Conservation (phyloP, 805 yeast genomes). For the Nakazawaea pomicola region DNA sequence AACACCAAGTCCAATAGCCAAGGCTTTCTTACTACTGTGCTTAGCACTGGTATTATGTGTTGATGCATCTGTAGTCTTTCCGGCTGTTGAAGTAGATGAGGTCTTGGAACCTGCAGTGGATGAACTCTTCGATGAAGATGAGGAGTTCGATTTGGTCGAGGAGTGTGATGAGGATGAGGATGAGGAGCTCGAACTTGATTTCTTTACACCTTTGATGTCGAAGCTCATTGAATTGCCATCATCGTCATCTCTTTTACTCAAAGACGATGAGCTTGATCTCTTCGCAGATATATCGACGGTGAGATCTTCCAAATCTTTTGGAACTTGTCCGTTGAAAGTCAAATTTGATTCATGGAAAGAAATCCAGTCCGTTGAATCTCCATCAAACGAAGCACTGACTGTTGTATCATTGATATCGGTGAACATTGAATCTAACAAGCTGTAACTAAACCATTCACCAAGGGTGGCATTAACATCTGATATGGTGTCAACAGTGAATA, state of each 20-base stretch:
- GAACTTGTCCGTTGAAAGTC: constrained; percentile 68
- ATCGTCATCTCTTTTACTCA: constrained; percentile 13
- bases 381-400: constrained; percentile 37
- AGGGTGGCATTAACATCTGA: constrained; percentile 65
- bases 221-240: constrained; percentile 37
- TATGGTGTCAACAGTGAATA: constrained; percentile 50
- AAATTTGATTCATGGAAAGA: constrained; percentile 51
- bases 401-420: constrained; percentile 47
- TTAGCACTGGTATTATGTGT: constrained; percentile 10
- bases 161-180: constrained; percentile 27
- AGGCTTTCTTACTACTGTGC: constrained; percentile 37
- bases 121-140: constrained; percentile 7
- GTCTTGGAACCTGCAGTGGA: constrained; percentile 24
- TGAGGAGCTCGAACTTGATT: constrained; percentile 23
- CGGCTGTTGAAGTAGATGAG: constrained; percentile 23
- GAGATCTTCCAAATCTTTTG: constrained; percentile 38
- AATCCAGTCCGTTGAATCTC: constrained; percentile 55
- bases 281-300: constrained; percentile 37
- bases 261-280: constrained; percentile 23
- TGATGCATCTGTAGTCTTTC: constrained; percentile 13
- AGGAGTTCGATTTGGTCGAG: constrained; percentile 7
- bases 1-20: constrained; percentile 92
- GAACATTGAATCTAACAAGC: constrained; percentile 50
- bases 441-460: constrained; percentile 54
- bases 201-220: constrained; percentile 46